A percentile compares a stretch with the other conserved stretches of the same genome.
These are phyloP conservation scores for Allium cepa DNA, from an alignment of 106 monocot genomes.

Conservation along the genomic window DNA sequence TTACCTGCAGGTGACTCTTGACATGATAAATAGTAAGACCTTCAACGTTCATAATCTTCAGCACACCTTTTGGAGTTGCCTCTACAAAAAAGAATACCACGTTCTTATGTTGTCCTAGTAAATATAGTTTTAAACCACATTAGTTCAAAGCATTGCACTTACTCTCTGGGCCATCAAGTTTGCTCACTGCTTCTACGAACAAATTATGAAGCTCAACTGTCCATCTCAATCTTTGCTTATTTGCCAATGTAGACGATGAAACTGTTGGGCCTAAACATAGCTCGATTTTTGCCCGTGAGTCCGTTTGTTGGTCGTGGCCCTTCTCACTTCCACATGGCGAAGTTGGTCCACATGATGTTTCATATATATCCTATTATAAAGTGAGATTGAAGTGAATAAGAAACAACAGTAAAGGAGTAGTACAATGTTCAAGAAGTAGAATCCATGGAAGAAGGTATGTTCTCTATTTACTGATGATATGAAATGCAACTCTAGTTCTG, in stretches of 20 bases:
- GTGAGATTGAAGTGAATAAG: background rate
- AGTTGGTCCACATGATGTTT: conserved; percentile 23
- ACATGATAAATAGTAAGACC: conserved; percentile 91
- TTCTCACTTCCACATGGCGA: conserved; percentile 15
- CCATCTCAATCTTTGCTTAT: conserved; percentile 85
- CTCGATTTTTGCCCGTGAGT: conserved; percentile 17
- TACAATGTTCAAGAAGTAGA: too few species aligned
- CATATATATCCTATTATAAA: conserved; percentile 71
- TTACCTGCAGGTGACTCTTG: conserved; percentile 94
- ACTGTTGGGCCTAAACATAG: conserved; percentile 24
- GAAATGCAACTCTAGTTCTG: too few species aligned
- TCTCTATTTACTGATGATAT: too few species aligned
- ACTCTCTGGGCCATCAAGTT: conserved; percentile 91
- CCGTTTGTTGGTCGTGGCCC: conserved; percentile 10
- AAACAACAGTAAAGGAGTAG: background rate
- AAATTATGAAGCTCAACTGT: conserved; percentile 79
- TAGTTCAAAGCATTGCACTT: conserved; percentile 7
- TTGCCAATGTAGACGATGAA: conserved; percentile 21
- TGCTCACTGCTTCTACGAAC: conserved; percentile 85
- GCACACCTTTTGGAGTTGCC: conserved; percentile 88
- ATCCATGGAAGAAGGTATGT: too few species aligned
- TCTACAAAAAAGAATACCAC: conserved; percentile 33
- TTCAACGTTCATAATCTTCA: conserved; percentile 90
- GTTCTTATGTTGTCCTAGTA: too few species aligned
- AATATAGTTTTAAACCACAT: too few species aligned